A percentile compares a stretch with the other conserved stretches of the same genome.
phyloP scores from a whole-genome alignment of 805 yeast genomes.

The Starmerella kuoi region DNA sequence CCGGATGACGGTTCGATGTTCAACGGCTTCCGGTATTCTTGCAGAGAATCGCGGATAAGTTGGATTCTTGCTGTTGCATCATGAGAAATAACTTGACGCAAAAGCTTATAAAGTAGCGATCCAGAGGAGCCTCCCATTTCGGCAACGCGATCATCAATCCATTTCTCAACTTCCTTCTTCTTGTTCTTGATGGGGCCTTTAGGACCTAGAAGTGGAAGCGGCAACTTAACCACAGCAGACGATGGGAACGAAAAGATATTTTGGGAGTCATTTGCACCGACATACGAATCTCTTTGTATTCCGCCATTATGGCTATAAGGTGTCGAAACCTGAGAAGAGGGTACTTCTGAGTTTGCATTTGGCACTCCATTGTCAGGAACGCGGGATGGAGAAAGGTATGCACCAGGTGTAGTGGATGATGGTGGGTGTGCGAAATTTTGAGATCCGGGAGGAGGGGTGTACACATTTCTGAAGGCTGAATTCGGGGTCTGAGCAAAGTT shows the following conservation, averaged over 20 bases:
- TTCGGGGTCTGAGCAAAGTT: too few species aligned
- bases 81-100: constrained; percentile 15
- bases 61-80: neutral
- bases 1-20: neutral
- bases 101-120: constrained; percentile 15
- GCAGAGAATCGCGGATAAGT: constrained; percentile 3
- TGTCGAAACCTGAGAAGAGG: too few species aligned
- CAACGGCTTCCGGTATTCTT: neutral
- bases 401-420: too few species aligned
- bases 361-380: too few species aligned
- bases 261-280: too few species aligned
- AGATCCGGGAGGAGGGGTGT: too few species aligned
- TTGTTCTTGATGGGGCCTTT: constrained; percentile 39
- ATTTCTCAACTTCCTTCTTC: constrained; percentile 55
- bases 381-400: too few species aligned
- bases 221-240: constrained; percentile 33
- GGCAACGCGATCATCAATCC: constrained; percentile 39
- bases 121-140: constrained; percentile 13
- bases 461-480: too few species aligned
- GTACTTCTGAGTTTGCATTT: too few species aligned
- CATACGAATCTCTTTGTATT: too few species aligned
- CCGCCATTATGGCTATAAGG: too few species aligned
- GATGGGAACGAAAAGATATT: neutral
- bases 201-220: constrained; percentile 51
- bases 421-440: too few species aligned